phyloP scores from a whole-genome alignment of 2,329 filamentous ascomycete genomes.

The Fusarium tjaetaba region DNA sequence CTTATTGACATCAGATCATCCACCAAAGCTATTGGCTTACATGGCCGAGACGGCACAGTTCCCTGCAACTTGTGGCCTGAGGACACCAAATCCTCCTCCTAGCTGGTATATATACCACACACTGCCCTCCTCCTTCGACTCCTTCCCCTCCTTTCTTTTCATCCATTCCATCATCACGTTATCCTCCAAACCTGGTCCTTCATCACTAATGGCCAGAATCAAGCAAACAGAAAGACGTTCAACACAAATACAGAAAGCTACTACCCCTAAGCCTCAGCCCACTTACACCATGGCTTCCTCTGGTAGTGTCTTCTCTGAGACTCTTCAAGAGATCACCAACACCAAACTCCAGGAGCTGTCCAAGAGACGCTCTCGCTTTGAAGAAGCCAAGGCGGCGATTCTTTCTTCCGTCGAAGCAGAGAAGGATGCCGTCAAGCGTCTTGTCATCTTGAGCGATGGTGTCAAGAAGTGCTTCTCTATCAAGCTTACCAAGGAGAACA shows the following conservation, averaged over 20 bases:
- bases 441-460: constrained; percentile 47
- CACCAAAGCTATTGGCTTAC: background rate
- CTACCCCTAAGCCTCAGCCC: background rate
- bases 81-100: constrained; percentile 19
- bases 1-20: background rate
- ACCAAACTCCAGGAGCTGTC: constrained; percentile 57
- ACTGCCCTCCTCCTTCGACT: background rate
- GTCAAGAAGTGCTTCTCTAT: constrained; percentile 51
- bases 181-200: background rate
- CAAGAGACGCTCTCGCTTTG: constrained; percentile 52
- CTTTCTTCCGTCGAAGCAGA: constrained; percentile 44
- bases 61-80: constrained; percentile 28
- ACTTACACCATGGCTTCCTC: constrained; percentile 40
- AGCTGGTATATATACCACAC: constrained; percentile 25
- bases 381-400: constrained; percentile 47
- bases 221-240: background rate
- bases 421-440: constrained; percentile 44
- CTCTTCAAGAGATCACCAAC: constrained; percentile 55
- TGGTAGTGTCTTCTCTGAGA: constrained; percentile 54
- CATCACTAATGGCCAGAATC: background rate
- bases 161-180: background rate
- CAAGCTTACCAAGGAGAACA: constrained; percentile 43
- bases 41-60: background rate
- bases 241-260: background rate
- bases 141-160: background rate